Base-by-base conservation (phyloP, 2,329 filamentous ascomycete genomes). In the Colletotrichum eleusines region DNA sequence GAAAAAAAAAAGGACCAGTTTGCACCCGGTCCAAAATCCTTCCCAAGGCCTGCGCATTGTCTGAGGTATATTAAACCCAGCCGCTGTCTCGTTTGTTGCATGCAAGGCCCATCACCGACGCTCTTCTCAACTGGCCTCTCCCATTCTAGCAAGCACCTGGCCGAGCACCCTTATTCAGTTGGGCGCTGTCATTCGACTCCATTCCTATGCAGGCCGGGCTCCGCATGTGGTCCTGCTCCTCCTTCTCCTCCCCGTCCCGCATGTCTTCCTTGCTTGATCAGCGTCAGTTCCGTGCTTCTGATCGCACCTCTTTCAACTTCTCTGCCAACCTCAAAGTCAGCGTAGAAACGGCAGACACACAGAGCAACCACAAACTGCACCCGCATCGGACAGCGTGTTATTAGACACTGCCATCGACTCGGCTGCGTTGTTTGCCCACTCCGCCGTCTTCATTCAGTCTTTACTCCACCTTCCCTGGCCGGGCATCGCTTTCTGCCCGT, bases 181-280 rank as follows among this genome's bases (percentile, higher is more conserved):
- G 68, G 69, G 58, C 63, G 53, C 61, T 44, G 61, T 62, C 54
- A 33, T 71, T 66, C 64, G 65, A 60, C 69, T 71, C 69, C 65
- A 69, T 71, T 59, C 46, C 53, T 20, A 63, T 69, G 69, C 69
- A 71, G 65, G 64, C 68, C 59, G 46, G 42, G 58, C 69, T 72
- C 69, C 66, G 69, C 69, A 71, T 65, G 66, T 61, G 59, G 68
- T 68, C 48, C 66, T 69, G 54, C 60, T 66, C 48, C 54, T 69
- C 66, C 53, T 61, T 61, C 60, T 72, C 61, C 68, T 71, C 69
- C 65, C 44, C 50, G 48, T 70, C 66, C 64, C 66, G 66, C 60
- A 72, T 70, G 66, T 66, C 66, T 67, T 70, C 66, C 54, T 69
- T 72, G 69, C 69, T 61, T 72, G 60, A 66, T 66, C 66, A 65